Base-by-base conservation (phyloP, 306 rosid species). In the Malus sylvestris region DNA sequence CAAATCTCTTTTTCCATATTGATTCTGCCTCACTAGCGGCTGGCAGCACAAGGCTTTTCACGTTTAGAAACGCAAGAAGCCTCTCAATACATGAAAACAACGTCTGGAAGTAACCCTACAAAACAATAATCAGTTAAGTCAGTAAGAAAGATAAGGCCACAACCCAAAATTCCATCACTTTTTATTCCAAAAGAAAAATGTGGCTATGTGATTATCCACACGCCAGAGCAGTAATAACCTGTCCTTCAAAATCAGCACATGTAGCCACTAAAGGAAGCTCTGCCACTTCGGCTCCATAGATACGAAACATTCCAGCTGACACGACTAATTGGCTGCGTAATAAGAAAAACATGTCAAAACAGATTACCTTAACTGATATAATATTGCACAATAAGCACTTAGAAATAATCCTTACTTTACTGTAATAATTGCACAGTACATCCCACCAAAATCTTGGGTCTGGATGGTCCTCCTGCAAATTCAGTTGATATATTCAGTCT, bases 221-320 rank as follows among this genome's bases (percentile, higher is more conserved):
- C 1, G 51, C 25, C 16, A 8, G 40, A 51, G 83, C 64, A 15
- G 67, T 81, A 76, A 61, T 46, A 79, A 96, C 99, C 97, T 89
- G 92, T 85, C 97, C 96, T 83, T 93, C 97, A 71, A 38, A 83
- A 76, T 93, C 87, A 12, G 89, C 72, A 44, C 76, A 63, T n/a
- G 99, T 92, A 0, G 99, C 99, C 68, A 96, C 99, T 55, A 96
- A 80, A 6, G 99, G 99, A 79, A 96, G 98, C 86, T 96, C 99
- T 5, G 98, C 96, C 49, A 96, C 88, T 76, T 96, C 98, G 15
- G 79, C 30, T 64, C 99, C 99, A 77, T 91, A 96, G 8, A 91
- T 87, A 10, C 99, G 98, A 73, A 96, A 92, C 73, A 91, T 70
- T 74, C 90, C 99, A n/a, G 90, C 98, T 11, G 89, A 96, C 61